Percentiles rank a stretch among this genome's conserved stretches.
Evolutionary conservation across 306 rosid species (phyloP).

Genomic region (Sesbania bispinosa): DNA sequence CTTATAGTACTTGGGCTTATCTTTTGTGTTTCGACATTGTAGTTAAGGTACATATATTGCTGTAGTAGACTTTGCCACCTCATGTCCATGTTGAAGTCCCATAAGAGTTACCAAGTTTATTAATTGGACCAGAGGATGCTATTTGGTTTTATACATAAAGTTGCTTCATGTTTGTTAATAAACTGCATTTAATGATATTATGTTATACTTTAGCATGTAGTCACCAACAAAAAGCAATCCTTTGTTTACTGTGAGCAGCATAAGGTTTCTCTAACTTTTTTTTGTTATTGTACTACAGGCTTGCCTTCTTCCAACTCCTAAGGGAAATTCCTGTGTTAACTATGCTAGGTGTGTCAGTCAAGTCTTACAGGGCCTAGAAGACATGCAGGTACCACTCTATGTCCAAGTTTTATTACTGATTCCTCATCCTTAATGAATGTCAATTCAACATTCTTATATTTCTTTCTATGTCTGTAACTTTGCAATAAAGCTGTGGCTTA

Average conservation of each 20-base stretch:
- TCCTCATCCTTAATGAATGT: not conserved
- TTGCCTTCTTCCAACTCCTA: conserved; percentile 78
- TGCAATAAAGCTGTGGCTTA: conserved; percentile 57
- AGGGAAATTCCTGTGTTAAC: no score
- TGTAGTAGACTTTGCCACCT: not conserved
- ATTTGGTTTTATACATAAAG: not conserved
- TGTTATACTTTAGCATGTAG: not conserved
- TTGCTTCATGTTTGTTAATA: not conserved
- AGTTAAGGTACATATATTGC: not conserved
- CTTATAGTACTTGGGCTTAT: not conserved
- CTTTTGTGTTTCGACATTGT: not conserved
- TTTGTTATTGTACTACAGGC: conserved; percentile 52
- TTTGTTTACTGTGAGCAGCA: not conserved
- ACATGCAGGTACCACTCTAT: no score
- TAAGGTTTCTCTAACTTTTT: not conserved
- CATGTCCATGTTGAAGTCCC: not conserved
- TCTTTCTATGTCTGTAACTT: conserved; percentile 17
- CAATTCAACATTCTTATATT: conserved; percentile 6
- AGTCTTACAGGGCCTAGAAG: no score
- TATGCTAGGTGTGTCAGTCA: no score
- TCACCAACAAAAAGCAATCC: not conserved
- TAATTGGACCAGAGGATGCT: not conserved
- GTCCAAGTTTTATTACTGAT: not conserved
- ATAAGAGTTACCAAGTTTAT: not conserved
- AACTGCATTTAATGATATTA: not conserved